A percentile compares a stretch with the other conserved stretches of the same genome.
Conservation (phyloP, 225 moss, liverwort and hornwort species). For the Antitrichia curtipendula region DNA sequence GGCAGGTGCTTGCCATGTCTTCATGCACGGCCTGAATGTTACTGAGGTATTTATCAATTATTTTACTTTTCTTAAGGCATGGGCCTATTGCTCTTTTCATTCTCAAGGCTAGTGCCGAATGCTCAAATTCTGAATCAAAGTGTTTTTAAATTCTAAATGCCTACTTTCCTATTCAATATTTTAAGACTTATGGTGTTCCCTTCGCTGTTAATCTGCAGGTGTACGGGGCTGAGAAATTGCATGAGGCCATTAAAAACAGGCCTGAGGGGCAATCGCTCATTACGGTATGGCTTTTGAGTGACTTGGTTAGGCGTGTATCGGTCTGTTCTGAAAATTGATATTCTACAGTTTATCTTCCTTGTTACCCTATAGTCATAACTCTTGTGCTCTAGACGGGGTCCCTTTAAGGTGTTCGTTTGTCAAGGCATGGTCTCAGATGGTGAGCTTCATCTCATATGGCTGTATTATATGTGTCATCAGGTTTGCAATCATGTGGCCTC, state of each 20-base stretch:
- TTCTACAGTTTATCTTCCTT: background rate
- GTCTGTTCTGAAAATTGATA: background rate
- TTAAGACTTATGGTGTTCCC: background rate
- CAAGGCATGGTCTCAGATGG: background rate
- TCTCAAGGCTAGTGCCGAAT: background rate
- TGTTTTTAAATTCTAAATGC: background rate
- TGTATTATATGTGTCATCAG: conserved; percentile 20
- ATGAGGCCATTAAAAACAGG: conserved; percentile 60
- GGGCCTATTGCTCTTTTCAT: background rate
- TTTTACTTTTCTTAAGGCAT: background rate
- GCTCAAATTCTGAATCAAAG: background rate
- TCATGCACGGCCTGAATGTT: conserved; percentile 86
- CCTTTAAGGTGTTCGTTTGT: background rate
- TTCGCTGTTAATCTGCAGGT: conserved; percentile 34
- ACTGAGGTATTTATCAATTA: conserved; percentile 53
- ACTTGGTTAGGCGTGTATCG: background rate
- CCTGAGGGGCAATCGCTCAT: conserved; percentile 68
- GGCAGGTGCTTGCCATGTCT: conserved; percentile 67
- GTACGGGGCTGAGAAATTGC: conserved; percentile 74
- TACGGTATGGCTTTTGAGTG: conserved; percentile 35
- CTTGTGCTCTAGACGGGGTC: background rate
- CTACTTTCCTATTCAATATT: background rate
- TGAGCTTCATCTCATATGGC: background rate
- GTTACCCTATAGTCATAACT: background rate
- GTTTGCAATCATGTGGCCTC: conserved; percentile 93